Conservation (phyloP, 1,284 basidiomycete genomes). For the Boletus nobilissimus region DNA sequence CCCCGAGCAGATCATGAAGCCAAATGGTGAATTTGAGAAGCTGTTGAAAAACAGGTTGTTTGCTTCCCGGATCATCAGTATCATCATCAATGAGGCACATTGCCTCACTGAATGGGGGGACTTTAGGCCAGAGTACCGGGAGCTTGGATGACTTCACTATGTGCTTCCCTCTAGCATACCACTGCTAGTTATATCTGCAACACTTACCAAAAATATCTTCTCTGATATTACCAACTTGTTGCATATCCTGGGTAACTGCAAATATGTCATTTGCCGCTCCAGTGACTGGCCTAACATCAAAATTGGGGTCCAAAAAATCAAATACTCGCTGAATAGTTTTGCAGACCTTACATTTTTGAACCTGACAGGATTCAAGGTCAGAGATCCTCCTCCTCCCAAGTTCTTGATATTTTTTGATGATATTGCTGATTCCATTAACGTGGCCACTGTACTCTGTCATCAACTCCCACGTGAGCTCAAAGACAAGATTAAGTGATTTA, state of each 20-base stretch:
- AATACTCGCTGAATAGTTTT: slow-evolving; percentile 32
- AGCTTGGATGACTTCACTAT: slow-evolving; percentile 15
- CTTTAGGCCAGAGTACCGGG: slow-evolving; percentile 20
- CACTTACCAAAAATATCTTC: not conserved
- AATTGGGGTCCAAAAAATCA: slow-evolving; percentile 41
- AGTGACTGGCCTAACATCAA: slow-evolving; percentile 47
- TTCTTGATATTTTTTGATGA: slow-evolving; percentile 47
- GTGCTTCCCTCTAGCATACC: not conserved
- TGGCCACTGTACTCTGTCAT: not conserved
- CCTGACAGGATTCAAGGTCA: slow-evolving; percentile 21
- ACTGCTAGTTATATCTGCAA: slow-evolving; percentile 13
- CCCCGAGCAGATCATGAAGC: slow-evolving; percentile 19
- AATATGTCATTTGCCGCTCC: slow-evolving; percentile 16
- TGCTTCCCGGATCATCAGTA: slow-evolving; percentile 13
- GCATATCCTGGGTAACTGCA: no score
- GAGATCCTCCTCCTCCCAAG: slow-evolving; percentile 31
- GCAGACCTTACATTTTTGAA: slow-evolving; percentile 46
- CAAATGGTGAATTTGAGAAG: slow-evolving; percentile 6
- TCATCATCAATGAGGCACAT: slow-evolving; percentile 26
- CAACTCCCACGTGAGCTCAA: not conserved
- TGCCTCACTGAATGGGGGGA: slow-evolving; percentile 21
- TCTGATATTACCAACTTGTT: no score
- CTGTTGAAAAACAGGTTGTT: slow-evolving; percentile 3
- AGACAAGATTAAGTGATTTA: not conserved
- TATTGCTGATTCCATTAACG: not conserved